Evolutionary conservation across 148 eudicot species (phyloP).

Genomic region (Suaeda aralocaspica): DNA sequence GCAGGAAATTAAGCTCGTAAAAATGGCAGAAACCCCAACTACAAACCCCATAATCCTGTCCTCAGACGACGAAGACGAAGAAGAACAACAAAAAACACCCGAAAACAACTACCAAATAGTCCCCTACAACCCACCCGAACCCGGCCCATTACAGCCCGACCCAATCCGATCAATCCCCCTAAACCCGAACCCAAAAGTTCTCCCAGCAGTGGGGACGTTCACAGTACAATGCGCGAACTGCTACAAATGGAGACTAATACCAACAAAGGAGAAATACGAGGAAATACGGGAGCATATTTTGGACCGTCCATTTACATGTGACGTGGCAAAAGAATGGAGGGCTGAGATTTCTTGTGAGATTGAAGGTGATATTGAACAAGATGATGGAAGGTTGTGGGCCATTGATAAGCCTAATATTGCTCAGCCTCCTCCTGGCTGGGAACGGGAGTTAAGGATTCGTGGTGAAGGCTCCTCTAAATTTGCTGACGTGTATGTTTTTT

Average conservation of each 20-base stretch:
- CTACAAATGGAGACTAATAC: conserved; percentile 91
- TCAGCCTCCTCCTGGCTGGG: conserved; percentile 90
- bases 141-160: conserved; percentile 22
- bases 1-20: background rate
- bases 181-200: conserved; percentile 23
- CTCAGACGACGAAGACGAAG: conserved; percentile 37
- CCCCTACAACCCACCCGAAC: conserved; percentile 41
- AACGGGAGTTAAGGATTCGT: conserved; percentile 70
- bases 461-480: conserved; percentile 78
- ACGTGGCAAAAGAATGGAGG: conserved; percentile 73
- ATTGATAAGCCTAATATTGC: conserved; percentile 91
- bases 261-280: conserved; percentile 84
- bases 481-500: conserved; percentile 82
- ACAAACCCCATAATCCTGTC: conserved; percentile 24
- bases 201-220: conserved; percentile 79
- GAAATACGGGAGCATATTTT: conserved; percentile 77
- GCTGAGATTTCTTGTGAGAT: conserved; percentile 68
- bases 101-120: conserved; percentile 56
- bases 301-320: conserved; percentile 67
- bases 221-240: conserved; percentile 88
- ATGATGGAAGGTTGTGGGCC: conserved; percentile 89
- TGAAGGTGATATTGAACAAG: conserved; percentile 68
- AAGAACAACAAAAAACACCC: too few relatives aligned
- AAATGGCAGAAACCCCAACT: conserved; percentile 7
- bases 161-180: conserved; percentile 27